These are phyloP conservation scores for Chaetoscypha palmicola DNA, from an alignment of 2,329 filamentous ascomycete genomes.

Conservation along the genomic window DNA sequence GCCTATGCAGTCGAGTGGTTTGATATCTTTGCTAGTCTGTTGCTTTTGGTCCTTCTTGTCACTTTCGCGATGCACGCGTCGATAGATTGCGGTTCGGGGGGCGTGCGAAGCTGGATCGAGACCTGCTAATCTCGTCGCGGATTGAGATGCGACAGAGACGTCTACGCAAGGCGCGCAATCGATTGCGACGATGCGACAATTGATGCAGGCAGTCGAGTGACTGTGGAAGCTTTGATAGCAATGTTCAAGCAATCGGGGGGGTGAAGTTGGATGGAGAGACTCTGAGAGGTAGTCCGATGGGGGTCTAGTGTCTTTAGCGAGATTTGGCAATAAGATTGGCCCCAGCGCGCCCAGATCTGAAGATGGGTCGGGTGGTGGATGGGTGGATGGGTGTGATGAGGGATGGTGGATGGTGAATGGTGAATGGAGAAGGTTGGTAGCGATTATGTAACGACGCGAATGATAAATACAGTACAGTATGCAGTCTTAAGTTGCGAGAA, in stretches of 20 bases:
- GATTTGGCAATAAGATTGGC: slow-evolving; percentile 12
- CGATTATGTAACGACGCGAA: background rate
- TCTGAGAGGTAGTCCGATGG: slow-evolving; percentile 4
- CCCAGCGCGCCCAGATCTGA: background rate
- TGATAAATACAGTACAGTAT: too few relatives aligned
- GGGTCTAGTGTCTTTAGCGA: slow-evolving; percentile 10
- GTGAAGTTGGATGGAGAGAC: slow-evolving; percentile 6
- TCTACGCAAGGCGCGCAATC: slow-evolving; percentile 9
- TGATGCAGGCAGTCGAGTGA: slow-evolving; percentile 14
- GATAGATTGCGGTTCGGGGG: slow-evolving; percentile 12
- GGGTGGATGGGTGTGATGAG: too few relatives aligned
- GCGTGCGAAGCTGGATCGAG: slow-evolving; percentile 12
- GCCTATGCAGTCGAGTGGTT: slow-evolving; percentile 3
- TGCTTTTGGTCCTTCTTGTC: slow-evolving; percentile 4
- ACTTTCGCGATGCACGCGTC: slow-evolving; percentile 18
- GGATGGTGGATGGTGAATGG: too few relatives aligned
- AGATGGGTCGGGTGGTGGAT: too few relatives aligned
- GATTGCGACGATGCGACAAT: slow-evolving; percentile 17
- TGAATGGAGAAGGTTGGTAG: too few relatives aligned
- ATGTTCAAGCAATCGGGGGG: slow-evolving; percentile 12
- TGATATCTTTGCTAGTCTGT: slow-evolving; percentile 9
- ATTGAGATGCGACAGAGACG: slow-evolving; percentile 11
- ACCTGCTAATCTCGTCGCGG: slow-evolving; percentile 13
- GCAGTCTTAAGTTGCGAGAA: too few relatives aligned
- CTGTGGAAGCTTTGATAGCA: slow-evolving; percentile 13